Percentiles rank a stretch among this genome's conserved stretches.
Evolutionary conservation across 768 basidiomycete genomes (phyloP).

Genomic region (Cystofilobasidium capitatum): DNA sequence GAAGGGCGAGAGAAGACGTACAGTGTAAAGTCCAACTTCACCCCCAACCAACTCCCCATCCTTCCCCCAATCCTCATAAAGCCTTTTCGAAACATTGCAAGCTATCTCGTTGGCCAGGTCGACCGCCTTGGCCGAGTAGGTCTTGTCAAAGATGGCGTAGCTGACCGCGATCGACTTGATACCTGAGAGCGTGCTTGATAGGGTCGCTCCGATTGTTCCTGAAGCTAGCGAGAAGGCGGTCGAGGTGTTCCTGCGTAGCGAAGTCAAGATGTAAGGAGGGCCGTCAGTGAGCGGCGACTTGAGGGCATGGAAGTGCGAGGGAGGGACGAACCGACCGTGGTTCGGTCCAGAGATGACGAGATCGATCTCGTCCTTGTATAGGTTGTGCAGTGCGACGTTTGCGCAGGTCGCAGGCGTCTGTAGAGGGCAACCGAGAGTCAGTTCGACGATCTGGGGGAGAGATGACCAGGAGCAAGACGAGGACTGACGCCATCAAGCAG

Average conservation of each 20-base stretch:
- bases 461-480: no score
- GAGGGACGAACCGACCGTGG: no score
- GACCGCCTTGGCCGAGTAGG: conserved; percentile 52
- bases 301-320: not conserved
- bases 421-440: not conserved
- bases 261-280: not conserved
- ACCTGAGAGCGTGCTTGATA: conserved; percentile 53
- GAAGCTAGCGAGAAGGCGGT: conserved; percentile 83
- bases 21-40: conserved; percentile 31
- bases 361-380: conserved; percentile 76
- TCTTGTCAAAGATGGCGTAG: conserved; percentile 52
- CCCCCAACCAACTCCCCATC: conserved; percentile 41
- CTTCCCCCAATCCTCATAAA: conserved; percentile 78
- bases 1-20: conserved; percentile 36
- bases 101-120: conserved; percentile 66
- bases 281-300: not conserved
- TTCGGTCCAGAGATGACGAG: conserved; percentile 50
- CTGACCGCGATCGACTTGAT: conserved; percentile 31
- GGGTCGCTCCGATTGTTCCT: conserved; percentile 83
- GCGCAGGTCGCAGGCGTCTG: conserved; percentile 67
- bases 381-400: conserved; percentile 80
- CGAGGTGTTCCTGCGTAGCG: conserved; percentile 41
- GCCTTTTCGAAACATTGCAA: conserved; percentile 55
- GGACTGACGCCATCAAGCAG: conserved; percentile 59
- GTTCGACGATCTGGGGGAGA: no score